phyloP scores from a whole-genome alignment of 352 stramenopile species.

The Globisporangium abappressorium region DNA sequence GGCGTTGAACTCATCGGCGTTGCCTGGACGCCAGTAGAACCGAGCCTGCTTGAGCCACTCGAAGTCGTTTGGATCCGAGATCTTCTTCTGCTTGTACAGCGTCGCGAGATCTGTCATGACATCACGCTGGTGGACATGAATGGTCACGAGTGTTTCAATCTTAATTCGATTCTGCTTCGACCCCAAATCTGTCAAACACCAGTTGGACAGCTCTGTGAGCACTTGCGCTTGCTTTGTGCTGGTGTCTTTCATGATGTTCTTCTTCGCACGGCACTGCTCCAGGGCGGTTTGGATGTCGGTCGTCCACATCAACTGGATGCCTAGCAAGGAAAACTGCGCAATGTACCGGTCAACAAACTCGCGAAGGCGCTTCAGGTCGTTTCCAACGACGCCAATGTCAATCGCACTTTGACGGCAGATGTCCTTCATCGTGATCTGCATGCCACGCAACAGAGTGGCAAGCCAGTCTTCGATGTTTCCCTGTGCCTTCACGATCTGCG shows the following conservation, averaged over 20 bases:
- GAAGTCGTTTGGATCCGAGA: conserved; percentile 97
- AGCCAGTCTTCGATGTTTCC: conserved; percentile 99
- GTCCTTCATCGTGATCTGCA: conserved; percentile 98
- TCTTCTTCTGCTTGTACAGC: conserved; percentile 95
- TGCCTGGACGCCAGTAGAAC: conserved; percentile 97
- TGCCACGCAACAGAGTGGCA: conserved; percentile 91
- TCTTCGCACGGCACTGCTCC: conserved; percentile 94
- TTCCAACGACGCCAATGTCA: conserved; percentile 91
- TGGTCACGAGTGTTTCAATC: conserved; percentile 97
- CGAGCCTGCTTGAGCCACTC: conserved; percentile 99
- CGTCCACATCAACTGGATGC: conserved; percentile 97
- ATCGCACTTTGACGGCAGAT: conserved; percentile 92
- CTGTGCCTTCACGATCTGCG: conserved; percentile 92
- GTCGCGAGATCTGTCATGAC: conserved; percentile 94
- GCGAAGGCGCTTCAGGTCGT: conserved; percentile 89
- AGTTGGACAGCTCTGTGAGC: conserved; percentile 93
- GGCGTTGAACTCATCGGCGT: conserved; percentile 91
- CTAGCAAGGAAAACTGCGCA: conserved; percentile 94
- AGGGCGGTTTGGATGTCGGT: conserved; percentile 94
- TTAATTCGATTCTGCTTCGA: conserved; percentile 97
- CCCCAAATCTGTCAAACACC: conserved; percentile 95
- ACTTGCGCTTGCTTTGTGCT: conserved; percentile 93
- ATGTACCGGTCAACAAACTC: conserved; percentile 95
- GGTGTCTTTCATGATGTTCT: conserved; percentile 98
- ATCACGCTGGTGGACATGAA: conserved; percentile 98